Evolutionary conservation across 2,329 filamentous ascomycete genomes (phyloP), one percentile per base, ranked within the genome.

Genomic region (Herpotrichia juniperi): DNA sequence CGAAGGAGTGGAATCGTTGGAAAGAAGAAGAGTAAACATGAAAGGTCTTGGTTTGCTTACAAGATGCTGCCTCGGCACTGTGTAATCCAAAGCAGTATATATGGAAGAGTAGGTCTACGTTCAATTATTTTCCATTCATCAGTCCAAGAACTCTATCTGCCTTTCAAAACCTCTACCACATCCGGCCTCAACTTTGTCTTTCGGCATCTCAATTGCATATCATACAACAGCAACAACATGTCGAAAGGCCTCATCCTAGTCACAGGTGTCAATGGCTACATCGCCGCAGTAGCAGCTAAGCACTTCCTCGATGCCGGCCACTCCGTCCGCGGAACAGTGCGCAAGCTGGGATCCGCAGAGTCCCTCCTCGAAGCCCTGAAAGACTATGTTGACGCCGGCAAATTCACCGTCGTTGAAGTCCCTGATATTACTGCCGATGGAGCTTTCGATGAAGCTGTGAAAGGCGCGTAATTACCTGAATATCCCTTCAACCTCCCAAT

Each of bases 281-380:
- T 72, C 31, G 68, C 58, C 21, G 53, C 57, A 31, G 58, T 64
- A 12, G 54, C 61, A 5, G 65, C 60, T 14, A 60, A 67, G 31
- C 50, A 68, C 34, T 55, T 68, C 39, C 61, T 72, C 31, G 46
- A 62, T 21, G 31, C 49, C 16, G 67, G 63, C 12, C 69, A 69
- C 54, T 57, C 55, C 10, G 69, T 71, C 17, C 66, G 67, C 22
- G 69, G 67, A 8, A 66, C 65, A 4, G 67, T 69, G n/a, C 64
- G 68, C 16, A 62, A 56, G 40, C 22, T 52, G 11, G 42, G 61
- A 17, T 72, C 55, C 17, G 52, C 48, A 24, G 46, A 50, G 17
- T 52, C 52, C 42, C 55, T 64, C 12, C 16, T 58, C 11, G 58
- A 42, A n/a, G 50, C 51, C 42, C 31, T 65, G 30, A 62, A 57